Base-by-base conservation (phyloP, 345 rosid genomes). In the Leavenworthia alabamica region DNA sequence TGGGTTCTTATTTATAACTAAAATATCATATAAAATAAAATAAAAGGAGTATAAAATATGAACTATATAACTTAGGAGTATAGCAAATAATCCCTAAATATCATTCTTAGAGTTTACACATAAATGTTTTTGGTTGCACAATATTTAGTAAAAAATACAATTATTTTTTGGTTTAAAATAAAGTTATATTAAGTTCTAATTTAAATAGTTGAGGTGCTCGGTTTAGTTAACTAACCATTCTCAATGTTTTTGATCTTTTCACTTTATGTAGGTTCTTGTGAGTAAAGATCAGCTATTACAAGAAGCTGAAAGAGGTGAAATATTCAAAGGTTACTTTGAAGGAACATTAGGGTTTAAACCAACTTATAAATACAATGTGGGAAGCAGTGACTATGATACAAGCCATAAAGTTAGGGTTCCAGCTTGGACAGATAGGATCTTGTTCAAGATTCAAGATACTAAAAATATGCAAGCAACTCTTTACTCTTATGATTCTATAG, bases 291-390 rank as follows among this genome's bases (percentile, higher is more conserved):
- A 87, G 60, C 85, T 87, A 29, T 56, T 82, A 24, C 88, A 70
- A 66, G 90, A 87, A 65, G 95, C 95, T 4, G 82, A 68, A 56
- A 80, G 82, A 59, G 89, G 89, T 26, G 75, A 75, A 65, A 77
- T 87, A 40, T 82, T 84, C 63, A 17, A 67, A 3, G 95, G 95
- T 24, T 87, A 75, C 41, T 62, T 63, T 43, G 91, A 87, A 54
- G 91, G 91, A 13, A 72, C 77, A 7, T 57, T 81, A 46, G 66
- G 71, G 22, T 83, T 86, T 62, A 86, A 88, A 65, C 96, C 96
- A 7, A 81, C 89, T 0, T 87, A 80, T 28, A 83, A 84, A 48
- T 81, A 84, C 49, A 61, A 84, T 15, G 54, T 74, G 3, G 89
- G 91, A 68, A 82, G 86, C 24, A 81, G 72, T 70, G 73, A 72